Percentiles rank a stretch among this genome's conserved stretches.
Evolutionary conservation across 1,139 yeast species (phyloP).

Genomic region (Candida glucosophila): DNA sequence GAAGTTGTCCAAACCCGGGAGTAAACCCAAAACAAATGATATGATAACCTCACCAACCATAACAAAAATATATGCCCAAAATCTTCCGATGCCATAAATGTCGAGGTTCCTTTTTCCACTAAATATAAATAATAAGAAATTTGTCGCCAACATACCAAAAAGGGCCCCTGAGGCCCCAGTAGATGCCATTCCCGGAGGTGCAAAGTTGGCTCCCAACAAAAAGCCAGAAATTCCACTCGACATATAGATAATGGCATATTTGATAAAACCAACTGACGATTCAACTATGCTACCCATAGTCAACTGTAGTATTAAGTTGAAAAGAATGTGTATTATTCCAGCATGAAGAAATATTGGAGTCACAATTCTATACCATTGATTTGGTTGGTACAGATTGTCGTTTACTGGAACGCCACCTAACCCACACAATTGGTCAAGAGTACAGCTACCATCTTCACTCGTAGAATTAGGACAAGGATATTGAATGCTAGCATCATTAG

Average conservation of each 20-base stretch:
- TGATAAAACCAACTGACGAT: conserved; percentile 45
- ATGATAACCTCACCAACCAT: conserved; percentile 52
- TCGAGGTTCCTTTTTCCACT: conserved; percentile 43
- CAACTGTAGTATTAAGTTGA: conserved; percentile 55
- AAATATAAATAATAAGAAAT: conserved; percentile 48
- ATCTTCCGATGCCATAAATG: conserved; percentile 35
- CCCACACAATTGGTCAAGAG: conserved; percentile 54
- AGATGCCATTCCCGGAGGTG: conserved; percentile 62
- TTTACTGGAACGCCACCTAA: conserved; percentile 36
- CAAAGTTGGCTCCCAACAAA: conserved; percentile 61
- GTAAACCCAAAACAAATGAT: conserved; percentile 55
- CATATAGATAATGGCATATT: conserved; percentile 51
- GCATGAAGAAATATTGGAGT: conserved; percentile 73
- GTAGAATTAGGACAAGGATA: conserved; percentile 76
- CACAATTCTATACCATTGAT: conserved; percentile 66
- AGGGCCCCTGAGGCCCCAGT: conserved; percentile 74
- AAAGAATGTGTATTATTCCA: conserved; percentile 61
- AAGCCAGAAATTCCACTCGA: conserved; percentile 63
- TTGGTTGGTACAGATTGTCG: conserved; percentile 30
- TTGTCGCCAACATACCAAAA: conserved; percentile 62
- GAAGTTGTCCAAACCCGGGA: conserved; percentile 72
- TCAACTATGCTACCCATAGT: conserved; percentile 61
- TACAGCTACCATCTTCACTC: conserved; percentile 42
- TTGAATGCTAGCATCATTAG: conserved; percentile 35
- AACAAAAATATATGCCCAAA: conserved; percentile 34